Evolutionary conservation across 2,329 filamentous ascomycete genomes (phyloP), one percentile per base, ranked within the genome.

Genomic region (Cryphonectria japonica): DNA sequence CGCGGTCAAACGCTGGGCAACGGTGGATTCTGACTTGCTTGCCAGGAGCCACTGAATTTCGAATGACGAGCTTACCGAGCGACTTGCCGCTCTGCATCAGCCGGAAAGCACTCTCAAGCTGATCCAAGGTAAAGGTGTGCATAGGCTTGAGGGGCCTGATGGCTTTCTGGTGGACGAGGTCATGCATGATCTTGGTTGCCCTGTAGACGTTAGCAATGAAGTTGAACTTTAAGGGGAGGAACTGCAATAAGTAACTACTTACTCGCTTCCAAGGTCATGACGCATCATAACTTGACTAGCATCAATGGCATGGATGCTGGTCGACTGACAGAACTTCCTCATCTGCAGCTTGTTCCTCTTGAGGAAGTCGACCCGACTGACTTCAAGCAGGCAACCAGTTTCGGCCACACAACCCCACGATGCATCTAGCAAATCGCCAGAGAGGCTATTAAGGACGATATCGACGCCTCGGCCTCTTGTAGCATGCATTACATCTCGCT

Each of bases 21-120:
- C 43, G 63, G 50, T n/a, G 50, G 50, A 52, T 52, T 8, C 26
- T 61, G 39, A 63, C 43, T n/a, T 43, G 32, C 1, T 64, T 37
- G 8, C 59, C 67, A 9, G 69, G 57, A 3, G 57, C 69, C 19
- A 79, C 66, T 52, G n/a, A n/a, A 13, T 52, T 52, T 26, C 50
- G n/a, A 8, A 52, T 52, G 14, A 83, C 78, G 2, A 84, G 77
- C 68, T 85, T 85, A 0, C 83, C 84, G 22, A 84, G 78, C 68
- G 83, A 82, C 2, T 78, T 75, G 0, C 82, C 83, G 32, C 75
- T 76, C 66, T 83, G 82, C 73, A 85, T 78, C 37, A 78, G 77
- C 1, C 80, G 75, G 73, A 84, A 81, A 0, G 67, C 67, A 11
- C 67, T 68, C 26, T 68, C 67, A 11, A 46, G 43, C 6, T 67